Percentiles rank a stretch among this genome's conserved stretches.
phyloP scores from a whole-genome alignment of 345 rosid genomes.

The Microcos paniculata region DNA sequence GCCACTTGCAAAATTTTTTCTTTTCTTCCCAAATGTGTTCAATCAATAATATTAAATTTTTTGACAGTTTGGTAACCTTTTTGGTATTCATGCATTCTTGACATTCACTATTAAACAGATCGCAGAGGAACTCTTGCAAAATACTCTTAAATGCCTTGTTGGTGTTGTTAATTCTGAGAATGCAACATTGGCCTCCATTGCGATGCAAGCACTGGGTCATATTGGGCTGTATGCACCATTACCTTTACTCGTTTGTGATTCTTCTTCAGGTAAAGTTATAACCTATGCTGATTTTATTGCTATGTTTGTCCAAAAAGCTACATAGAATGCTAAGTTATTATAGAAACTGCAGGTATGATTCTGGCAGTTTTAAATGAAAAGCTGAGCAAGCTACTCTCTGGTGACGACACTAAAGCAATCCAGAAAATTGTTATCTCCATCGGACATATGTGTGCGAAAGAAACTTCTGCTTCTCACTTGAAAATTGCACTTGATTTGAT shows the following conservation, averaged over 20 bases:
- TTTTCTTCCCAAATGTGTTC: not conserved
- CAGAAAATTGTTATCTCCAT: conserved; percentile 77
- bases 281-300: conserved; percentile 7
- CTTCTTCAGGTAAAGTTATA: conserved; percentile 63
- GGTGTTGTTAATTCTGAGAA: conserved; percentile 67
- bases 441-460: conserved; percentile 79
- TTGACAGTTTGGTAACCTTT: not conserved
- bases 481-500: conserved; percentile 71
- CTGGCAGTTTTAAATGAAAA: conserved; percentile 62
- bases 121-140: conserved; percentile 56
- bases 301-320: conserved; percentile 11
- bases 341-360: conserved; percentile 56
- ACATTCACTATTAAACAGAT: conserved; percentile 45
- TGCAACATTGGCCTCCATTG: conserved; percentile 75
- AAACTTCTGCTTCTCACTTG: conserved; percentile 61
- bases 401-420: conserved; percentile 81
- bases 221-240: conserved; percentile 71
- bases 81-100: conserved; percentile 4
- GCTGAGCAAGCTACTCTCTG: conserved; percentile 72
- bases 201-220: conserved; percentile 97
- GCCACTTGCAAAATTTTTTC: not conserved
- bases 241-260: conserved; percentile 52
- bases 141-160: conserved; percentile 62
- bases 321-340: conserved; percentile 16
- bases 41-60: not conserved